Evolutionary conservation across 1,139 yeast species (phyloP).

Genomic region (Blastobotrys malaysiensis): DNA sequence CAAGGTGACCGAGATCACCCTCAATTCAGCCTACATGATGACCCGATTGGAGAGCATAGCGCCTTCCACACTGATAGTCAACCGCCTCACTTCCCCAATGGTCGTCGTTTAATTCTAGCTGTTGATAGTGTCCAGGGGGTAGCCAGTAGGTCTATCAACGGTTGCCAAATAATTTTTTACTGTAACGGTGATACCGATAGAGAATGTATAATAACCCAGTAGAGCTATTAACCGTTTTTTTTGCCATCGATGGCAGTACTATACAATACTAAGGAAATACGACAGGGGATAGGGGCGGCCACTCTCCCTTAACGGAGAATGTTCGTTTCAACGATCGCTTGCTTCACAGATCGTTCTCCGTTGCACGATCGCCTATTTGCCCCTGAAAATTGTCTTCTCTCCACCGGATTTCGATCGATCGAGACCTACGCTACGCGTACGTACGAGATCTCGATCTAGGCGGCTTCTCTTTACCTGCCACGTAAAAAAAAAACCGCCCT

Average conservation of each 20-base stretch:
- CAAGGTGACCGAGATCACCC: constrained; percentile 17
- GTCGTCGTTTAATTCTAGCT: not conserved
- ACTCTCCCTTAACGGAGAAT: too few relatives aligned
- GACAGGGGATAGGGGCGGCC: too few relatives aligned
- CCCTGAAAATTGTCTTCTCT: not conserved
- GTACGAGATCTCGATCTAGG: not conserved
- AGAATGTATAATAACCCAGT: too few relatives aligned
- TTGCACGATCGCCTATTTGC: not conserved
- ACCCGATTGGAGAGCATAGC: constrained; percentile 10
- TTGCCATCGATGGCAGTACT: too few relatives aligned
- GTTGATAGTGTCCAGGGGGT: not conserved
- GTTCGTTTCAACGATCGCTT: too few relatives aligned
- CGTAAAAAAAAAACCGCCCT: too few relatives aligned
- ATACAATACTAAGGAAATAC: too few relatives aligned
- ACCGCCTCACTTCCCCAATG: not conserved
- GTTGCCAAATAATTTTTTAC: too few relatives aligned
- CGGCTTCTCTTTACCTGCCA: too few relatives aligned
- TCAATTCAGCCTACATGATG: constrained; percentile 21
- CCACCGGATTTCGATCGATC: not conserved
- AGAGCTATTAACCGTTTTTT: too few relatives aligned
- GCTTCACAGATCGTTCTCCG: not conserved
- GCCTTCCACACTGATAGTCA: not conserved
- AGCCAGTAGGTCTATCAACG: too few relatives aligned
- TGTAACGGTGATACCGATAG: too few relatives aligned
- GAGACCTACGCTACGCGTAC: not conserved